These are phyloP conservation scores for Picea engelmannii DNA, from an alignment of 83 land plant genomes.

Conservation along the genomic window DNA sequence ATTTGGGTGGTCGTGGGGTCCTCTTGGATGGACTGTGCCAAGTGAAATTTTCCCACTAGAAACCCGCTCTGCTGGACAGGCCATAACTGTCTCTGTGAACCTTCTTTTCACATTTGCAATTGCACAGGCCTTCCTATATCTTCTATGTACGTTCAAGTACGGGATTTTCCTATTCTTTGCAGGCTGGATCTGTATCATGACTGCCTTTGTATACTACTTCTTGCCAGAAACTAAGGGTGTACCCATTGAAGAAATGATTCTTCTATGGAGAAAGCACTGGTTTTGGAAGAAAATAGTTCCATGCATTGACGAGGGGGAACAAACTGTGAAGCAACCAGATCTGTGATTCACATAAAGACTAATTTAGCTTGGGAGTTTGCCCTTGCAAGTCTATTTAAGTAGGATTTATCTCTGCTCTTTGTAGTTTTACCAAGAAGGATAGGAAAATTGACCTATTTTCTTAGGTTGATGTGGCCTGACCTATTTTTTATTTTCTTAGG, in stretches of 20 bases:
- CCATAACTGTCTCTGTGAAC: slow-evolving; percentile 55
- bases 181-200: slow-evolving; percentile 25
- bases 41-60: too few species aligned
- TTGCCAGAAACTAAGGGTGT: slow-evolving; percentile 33
- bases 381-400: too few species aligned
- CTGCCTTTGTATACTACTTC: slow-evolving; percentile 33
- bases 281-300: background rate
- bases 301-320: background rate
- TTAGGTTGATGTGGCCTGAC: too few species aligned
- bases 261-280: slow-evolving; percentile 37
- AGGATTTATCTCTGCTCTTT: background rate
- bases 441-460: too few species aligned
- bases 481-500: too few species aligned
- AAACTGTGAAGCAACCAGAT: background rate
- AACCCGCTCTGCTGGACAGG: slow-evolving; percentile 37
- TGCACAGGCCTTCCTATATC: background rate
- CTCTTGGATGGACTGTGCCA: slow-evolving; percentile 71
- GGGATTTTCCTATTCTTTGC: too few species aligned
- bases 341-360: background rate
- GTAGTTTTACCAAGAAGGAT: too few species aligned
- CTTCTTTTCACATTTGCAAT: too few species aligned
- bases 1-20: slow-evolving; percentile 58
- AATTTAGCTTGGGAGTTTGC: slow-evolving; percentile 1
- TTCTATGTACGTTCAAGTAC: slow-evolving; percentile 13
- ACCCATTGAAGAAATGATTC: slow-evolving; percentile 20